These are phyloP conservation scores for Lentinula aciculospora DNA, from an alignment of 768 basidiomycete genomes.

Conservation along the genomic window DNA sequence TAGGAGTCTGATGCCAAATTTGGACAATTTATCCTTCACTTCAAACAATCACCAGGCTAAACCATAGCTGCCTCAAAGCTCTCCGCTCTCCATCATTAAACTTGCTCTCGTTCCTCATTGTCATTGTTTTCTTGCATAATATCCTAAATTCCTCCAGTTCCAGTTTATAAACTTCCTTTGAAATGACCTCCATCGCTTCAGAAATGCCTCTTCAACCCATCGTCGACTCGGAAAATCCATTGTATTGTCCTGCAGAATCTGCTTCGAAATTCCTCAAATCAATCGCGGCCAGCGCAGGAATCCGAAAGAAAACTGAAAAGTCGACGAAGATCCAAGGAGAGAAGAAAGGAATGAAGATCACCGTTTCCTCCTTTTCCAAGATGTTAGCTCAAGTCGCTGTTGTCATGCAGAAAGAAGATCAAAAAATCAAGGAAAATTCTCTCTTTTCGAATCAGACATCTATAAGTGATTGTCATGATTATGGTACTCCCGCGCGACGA, in stretches of 20 bases:
- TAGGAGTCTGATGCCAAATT: neutral
- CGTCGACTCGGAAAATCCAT: constrained; percentile 49
- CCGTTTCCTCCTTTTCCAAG: constrained; percentile 2
- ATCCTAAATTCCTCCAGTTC: neutral
- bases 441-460: neutral
- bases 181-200: neutral
- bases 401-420: neutral
- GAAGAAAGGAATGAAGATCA: neutral
- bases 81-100: neutral
- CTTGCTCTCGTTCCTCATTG: neutral
- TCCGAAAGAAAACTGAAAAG: constrained; percentile 1
- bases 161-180: neutral
- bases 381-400: neutral
- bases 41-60: neutral
- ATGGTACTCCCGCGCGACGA: constrained; percentile 3
- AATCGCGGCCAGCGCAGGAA: constrained; percentile 25
- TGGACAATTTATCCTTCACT: neutral
- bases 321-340: neutral
- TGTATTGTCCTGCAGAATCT: constrained; percentile 49
- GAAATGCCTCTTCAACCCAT: constrained; percentile 20
- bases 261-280: constrained; percentile 40
- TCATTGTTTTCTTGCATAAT: too few species aligned
- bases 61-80: neutral
- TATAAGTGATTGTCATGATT: constrained; percentile 5
- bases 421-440: neutral